A percentile compares a stretch with the other conserved stretches of the same genome.
Conservation (phyloP, 2,329 filamentous ascomycete species). For the Coniochaeta ligniaria region DNA sequence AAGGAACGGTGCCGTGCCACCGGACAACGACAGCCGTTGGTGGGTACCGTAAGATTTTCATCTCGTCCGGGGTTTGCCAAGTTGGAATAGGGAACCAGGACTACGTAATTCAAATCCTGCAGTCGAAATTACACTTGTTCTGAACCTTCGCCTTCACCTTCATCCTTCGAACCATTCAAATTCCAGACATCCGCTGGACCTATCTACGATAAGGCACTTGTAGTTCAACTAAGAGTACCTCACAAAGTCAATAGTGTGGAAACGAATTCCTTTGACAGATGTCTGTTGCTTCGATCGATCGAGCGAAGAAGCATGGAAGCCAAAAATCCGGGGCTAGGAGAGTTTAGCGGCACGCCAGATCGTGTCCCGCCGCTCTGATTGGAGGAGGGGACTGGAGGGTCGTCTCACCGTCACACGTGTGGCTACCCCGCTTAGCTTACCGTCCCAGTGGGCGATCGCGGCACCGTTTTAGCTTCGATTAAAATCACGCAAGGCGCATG, state of each 20-base stretch:
- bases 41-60: too few relatives aligned
- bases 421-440: not conserved
- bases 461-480: not conserved
- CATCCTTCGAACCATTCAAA: too few relatives aligned
- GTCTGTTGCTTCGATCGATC: not conserved
- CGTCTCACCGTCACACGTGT: not conserved
- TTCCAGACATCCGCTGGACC: too few relatives aligned
- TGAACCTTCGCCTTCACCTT: too few relatives aligned
- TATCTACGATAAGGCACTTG: too few relatives aligned
- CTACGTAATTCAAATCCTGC: too few relatives aligned
- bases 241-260: not conserved
- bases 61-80: too few relatives aligned
- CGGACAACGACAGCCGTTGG: not conserved
- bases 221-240: too few relatives aligned
- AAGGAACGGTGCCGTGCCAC: not conserved
- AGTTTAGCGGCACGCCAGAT: not conserved
- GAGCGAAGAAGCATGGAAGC: not conserved
- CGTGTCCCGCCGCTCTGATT: not conserved
- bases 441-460: not conserved
- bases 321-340: not conserved
- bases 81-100: too few relatives aligned
- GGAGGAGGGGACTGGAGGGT: not conserved
- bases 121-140: too few relatives aligned
- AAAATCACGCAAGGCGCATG: not conserved
- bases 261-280: not conserved